Evolutionary conservation across 129 eudicot genomes (phyloP).

Genomic region (Saposhnikovia divaricata): DNA sequence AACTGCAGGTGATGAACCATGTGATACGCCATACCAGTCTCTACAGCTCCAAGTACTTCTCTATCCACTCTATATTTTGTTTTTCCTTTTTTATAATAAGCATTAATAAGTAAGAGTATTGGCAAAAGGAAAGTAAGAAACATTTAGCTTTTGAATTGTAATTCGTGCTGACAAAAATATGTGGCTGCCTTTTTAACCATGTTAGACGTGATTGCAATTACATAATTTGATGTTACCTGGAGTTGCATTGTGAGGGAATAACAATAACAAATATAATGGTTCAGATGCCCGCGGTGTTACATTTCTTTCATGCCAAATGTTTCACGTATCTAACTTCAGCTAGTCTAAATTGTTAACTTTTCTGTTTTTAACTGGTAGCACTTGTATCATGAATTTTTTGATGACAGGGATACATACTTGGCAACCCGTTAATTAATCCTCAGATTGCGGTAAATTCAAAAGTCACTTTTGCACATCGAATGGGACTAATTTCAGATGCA

Average conservation of each 20-base stretch:
- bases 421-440: constrained; percentile 19
- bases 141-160: neutral
- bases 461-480: constrained; percentile 25
- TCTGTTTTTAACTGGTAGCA: neutral
- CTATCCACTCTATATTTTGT: neutral
- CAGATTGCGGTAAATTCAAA: neutral
- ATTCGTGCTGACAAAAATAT: neutral
- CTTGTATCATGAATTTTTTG: neutral
- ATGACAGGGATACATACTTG: constrained; percentile 27
- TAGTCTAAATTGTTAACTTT: neutral
- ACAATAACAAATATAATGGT: too few relatives aligned
- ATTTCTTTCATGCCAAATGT: constrained; percentile 22
- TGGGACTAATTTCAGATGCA: constrained; percentile 29
- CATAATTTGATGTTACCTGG: too few relatives aligned
- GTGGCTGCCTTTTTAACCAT: too few relatives aligned
- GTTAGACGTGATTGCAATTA: neutral
- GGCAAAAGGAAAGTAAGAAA: neutral
- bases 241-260: too few relatives aligned
- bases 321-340: neutral
- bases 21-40: constrained; percentile 20
- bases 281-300: neutral
- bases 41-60: constrained; percentile 23
- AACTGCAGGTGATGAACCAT: constrained; percentile 30
- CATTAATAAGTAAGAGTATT: neutral
- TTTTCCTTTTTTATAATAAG: neutral